These are phyloP conservation scores for Aspergillus awamori DNA, from an alignment of 2,329 filamentous ascomycete species.

Conservation along the genomic window DNA sequence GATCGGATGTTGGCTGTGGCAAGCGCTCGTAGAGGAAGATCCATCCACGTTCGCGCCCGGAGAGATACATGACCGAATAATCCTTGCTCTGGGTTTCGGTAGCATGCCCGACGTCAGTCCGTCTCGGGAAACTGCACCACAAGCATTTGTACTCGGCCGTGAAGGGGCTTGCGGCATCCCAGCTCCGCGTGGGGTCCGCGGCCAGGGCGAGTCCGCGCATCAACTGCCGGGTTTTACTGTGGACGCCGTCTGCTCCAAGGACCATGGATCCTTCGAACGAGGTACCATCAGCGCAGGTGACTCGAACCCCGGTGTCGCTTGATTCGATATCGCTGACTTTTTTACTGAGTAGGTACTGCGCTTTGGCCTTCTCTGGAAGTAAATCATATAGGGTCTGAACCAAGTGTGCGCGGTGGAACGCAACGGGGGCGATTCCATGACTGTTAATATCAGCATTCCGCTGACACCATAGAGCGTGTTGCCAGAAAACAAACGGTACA, in stretches of 20 bases:
- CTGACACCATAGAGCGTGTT: too few species aligned
- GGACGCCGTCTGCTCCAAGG: slow-evolving; percentile 19
- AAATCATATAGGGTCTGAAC: slow-evolving; percentile 15
- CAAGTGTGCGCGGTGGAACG: slow-evolving; percentile 20
- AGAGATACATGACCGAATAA: slow-evolving; percentile 32
- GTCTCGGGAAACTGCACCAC: slow-evolving; percentile 8
- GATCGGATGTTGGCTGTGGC: slow-evolving; percentile 27
- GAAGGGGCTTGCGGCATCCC: slow-evolving; percentile 2
- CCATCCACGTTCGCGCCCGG: slow-evolving; percentile 33
- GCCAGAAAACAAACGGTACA: too few species aligned
- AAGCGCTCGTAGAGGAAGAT: slow-evolving; percentile 41
- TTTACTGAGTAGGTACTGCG: background rate
- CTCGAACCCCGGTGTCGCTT: background rate
- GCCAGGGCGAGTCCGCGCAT: slow-evolving; percentile 7
- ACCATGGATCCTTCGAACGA: slow-evolving; percentile 10
- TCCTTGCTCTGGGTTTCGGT: slow-evolving; percentile 15
- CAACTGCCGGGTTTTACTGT: slow-evolving; percentile 13
- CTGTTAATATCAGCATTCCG: background rate
- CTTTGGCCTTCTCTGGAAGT: slow-evolving; percentile 9
- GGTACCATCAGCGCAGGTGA: slow-evolving; percentile 9
- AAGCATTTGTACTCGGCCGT: slow-evolving; percentile 3
- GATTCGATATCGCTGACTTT: background rate
- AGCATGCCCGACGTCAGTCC: slow-evolving; percentile 1
- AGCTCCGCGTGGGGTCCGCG: background rate
- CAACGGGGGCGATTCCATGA: slow-evolving; percentile 12